Evolutionary conservation across 2,329 filamentous ascomycete species (phyloP).

Genomic region (Apiospora koreana): DNA sequence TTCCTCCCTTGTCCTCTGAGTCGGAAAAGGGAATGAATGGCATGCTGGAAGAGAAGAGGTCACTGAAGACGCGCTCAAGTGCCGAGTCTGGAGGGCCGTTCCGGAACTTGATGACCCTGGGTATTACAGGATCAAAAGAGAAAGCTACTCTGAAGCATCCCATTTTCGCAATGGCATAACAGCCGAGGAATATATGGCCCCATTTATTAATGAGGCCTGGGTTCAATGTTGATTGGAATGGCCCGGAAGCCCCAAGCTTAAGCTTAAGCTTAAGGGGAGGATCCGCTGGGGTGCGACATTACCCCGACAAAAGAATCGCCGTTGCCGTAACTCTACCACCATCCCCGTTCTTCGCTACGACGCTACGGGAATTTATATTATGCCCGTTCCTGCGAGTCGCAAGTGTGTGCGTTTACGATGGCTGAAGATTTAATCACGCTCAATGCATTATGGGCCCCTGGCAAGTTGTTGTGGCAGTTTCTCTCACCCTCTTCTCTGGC

Average conservation of each 20-base stretch:
- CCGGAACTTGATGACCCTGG: no score
- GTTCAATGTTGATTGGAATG: no score
- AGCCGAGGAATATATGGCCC: no score
- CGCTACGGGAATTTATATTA: neutral
- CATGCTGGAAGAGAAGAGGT: no score
- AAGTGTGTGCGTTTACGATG: neutral
- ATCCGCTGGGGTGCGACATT: neutral
- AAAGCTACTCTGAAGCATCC: no score
- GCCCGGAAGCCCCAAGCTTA: neutral
- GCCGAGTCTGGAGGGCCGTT: no score
- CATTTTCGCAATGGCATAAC: no score
- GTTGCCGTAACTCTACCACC: neutral
- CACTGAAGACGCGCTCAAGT: no score
- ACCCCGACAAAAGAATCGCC: conserved; percentile 5
- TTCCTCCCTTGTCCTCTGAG: no score
- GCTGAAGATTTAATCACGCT: neutral
- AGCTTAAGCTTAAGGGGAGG: neutral
- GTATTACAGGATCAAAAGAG: no score
- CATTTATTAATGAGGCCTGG: no score
- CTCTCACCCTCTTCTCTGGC: neutral
- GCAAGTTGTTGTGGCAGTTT: neutral
- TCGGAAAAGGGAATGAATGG: no score
- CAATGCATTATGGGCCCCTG: neutral
- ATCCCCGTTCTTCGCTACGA: neutral
- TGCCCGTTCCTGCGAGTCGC: neutral